Percentiles rank a stretch among this genome's conserved stretches.
These are phyloP conservation scores for Candida ponderosae DNA, from an alignment of 805 yeast genomes.

Conservation along the genomic window DNA sequence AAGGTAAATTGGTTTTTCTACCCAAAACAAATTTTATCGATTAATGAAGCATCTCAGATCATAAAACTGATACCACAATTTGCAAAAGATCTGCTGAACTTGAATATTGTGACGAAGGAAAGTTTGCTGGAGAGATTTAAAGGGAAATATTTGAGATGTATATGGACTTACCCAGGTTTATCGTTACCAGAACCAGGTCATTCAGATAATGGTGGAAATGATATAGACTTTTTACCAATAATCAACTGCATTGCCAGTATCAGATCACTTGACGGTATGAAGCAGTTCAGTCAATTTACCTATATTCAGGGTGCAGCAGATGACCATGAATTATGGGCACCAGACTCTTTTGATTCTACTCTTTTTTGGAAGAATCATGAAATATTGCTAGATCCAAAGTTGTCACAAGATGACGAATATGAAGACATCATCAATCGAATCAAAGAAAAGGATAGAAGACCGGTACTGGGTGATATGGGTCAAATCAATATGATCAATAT, in stretches of 20 bases:
- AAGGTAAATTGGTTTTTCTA: slow-evolving; percentile 31
- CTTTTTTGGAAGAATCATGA: slow-evolving; percentile 47
- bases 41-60: slow-evolving; percentile 50
- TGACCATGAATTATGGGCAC: slow-evolving; percentile 85
- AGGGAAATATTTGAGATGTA: slow-evolving; percentile 50
- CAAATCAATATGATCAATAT: too few species aligned
- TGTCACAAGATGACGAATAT: slow-evolving; percentile 27
- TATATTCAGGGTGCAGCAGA: slow-evolving; percentile 95
- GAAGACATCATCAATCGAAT: too few species aligned
- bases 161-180: slow-evolving; percentile 60
- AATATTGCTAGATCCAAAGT: slow-evolving; percentile 16
- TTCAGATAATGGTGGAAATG: slow-evolving; percentile 8
- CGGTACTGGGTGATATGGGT: too few species aligned
- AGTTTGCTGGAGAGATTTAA: slow-evolving; percentile 23
- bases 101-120: slow-evolving; percentile 31
- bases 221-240: slow-evolving; percentile 32
- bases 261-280: slow-evolving; percentile 51
- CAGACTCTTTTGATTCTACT: slow-evolving; percentile 13
- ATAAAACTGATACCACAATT: slow-evolving; percentile 37
- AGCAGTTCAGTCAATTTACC: slow-evolving; percentile 28
- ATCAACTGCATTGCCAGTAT: slow-evolving; percentile 57
- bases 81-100: slow-evolving; percentile 32
- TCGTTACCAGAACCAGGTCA: slow-evolving; percentile 25
- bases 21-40: slow-evolving; percentile 48
- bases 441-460: too few species aligned